Base-by-base conservation (phyloP, 2,329 filamentous ascomycete genomes). In the Tolypocladium endophyticum region DNA sequence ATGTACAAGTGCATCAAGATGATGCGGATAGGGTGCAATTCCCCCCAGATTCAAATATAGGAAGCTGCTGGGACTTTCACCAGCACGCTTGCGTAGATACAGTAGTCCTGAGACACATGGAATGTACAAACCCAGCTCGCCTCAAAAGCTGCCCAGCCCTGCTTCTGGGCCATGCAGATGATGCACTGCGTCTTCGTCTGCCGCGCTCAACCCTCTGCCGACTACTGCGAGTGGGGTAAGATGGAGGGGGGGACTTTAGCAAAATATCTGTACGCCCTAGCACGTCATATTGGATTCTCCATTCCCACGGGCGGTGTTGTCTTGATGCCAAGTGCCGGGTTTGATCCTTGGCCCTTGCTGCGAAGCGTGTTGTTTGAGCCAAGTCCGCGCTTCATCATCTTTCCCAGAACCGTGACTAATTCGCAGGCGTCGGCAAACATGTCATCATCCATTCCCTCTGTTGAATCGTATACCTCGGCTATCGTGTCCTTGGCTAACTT, bases 361-460 rank as follows among this genome's bases (percentile, higher is more conserved):
- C 60, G 66, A 20, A 64, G 38, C 5, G 72, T 72, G 33, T 72
- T 72, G 61, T 66, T 73, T 3, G 74, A 72, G 6, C 73, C 76
- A 3, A 85, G 71, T 1, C 88, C 88, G 56, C 91, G 83, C 74
- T 89, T 92, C 82, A 92, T 90, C 87, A 97, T 94, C 68, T 87
- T 90, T 8, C 90, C 91, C 1, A 97, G 74, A 0, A 94, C 87
- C 1, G 89, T 88, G 11, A 97, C 92, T 16, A 97, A 81, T 68
- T 93, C 89, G 60, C 91, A 92, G 0, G 92, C 91, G 72, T 97
- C 94, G 64, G 89, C 85, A 70, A 97, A 99, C 79, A 94, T 95
- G 65, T 95, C 91, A 68, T 97, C 92, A 61, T 95, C 90, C 85
- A 97, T 93, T 25, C 90, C 90, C 72, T 97, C 92, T 58, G 88